A percentile compares a stretch with the other conserved stretches of the same genome.
phyloP scores from a whole-genome alignment of 2,329 filamentous ascomycete genomes.

The Elsinoe arachidis region DNA sequence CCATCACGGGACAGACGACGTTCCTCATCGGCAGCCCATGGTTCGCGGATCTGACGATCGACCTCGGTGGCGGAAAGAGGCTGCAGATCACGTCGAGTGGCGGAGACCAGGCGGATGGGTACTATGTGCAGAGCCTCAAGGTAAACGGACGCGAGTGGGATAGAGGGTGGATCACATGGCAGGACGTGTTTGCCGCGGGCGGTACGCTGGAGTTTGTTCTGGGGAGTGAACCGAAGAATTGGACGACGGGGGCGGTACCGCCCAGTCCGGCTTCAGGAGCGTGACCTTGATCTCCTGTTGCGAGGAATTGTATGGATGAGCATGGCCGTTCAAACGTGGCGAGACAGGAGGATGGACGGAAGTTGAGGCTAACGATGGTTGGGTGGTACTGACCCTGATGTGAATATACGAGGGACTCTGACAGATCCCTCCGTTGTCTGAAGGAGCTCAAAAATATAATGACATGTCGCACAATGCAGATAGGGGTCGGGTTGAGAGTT shows the following conservation, averaged over 20 bases:
- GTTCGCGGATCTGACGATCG: constrained; percentile 52
- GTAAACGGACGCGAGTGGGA: constrained; percentile 57
- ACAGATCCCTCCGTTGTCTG: background rate
- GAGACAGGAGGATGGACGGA: background rate
- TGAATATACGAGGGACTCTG: background rate
- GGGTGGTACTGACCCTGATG: background rate
- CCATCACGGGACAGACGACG: constrained; percentile 24
- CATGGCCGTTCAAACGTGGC: constrained; percentile 2
- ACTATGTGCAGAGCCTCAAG: constrained; percentile 57
- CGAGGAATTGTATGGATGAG: background rate
- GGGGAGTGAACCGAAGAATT: constrained; percentile 44
- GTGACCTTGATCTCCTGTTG: background rate
- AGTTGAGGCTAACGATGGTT: background rate
- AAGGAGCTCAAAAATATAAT: background rate
- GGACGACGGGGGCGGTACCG: constrained; percentile 52
- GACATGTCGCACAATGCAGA: constrained; percentile 1
- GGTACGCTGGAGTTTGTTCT: constrained; percentile 57
- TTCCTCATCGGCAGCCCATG: constrained; percentile 44
- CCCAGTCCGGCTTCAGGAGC: constrained; percentile 45
- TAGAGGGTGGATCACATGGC: constrained; percentile 57
- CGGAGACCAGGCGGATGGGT: constrained; percentile 36
- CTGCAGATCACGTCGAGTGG: constrained; percentile 49
- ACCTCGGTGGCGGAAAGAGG: constrained; percentile 46
- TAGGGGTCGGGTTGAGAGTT: constrained; percentile 3
- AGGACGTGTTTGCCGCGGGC: constrained; percentile 56